Evolutionary conservation across 495 filamentous ascomycete species (phyloP).

Genomic region (Penicillium desertorum): DNA sequence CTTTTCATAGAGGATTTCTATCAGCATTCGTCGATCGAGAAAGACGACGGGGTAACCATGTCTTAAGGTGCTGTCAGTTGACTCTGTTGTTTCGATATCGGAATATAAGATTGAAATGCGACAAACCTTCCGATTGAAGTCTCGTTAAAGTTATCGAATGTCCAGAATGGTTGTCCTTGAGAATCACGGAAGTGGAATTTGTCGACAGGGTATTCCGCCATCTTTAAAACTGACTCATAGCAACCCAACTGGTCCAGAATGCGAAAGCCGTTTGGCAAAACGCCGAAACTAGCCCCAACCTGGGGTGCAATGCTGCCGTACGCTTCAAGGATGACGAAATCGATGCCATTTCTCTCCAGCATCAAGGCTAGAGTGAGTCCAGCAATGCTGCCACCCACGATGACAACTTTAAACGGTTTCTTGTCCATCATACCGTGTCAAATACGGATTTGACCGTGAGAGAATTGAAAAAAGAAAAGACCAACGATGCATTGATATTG

Average conservation of each 20-base stretch:
- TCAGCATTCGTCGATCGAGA: slow-evolving; percentile 35
- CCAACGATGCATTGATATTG: not conserved
- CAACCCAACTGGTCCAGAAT: slow-evolving; percentile 51
- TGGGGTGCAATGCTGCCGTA: slow-evolving; percentile 37
- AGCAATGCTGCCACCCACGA: slow-evolving; percentile 53
- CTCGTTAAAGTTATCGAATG: slow-evolving; percentile 10
- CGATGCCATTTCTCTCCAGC: slow-evolving; percentile 46
- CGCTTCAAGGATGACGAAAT: slow-evolving; percentile 52
- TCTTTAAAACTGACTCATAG: slow-evolving; percentile 26
- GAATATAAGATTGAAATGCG: not conserved
- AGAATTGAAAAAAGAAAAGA: not conserved
- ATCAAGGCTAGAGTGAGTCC: slow-evolving; percentile 50
- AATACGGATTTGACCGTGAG: not conserved
- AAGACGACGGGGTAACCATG: slow-evolving; percentile 25
- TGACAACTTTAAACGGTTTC: slow-evolving; percentile 43
- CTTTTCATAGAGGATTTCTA: slow-evolving; percentile 36
- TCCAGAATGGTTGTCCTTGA: slow-evolving; percentile 11
- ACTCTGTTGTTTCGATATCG: not conserved
- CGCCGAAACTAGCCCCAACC: slow-evolving; percentile 42
- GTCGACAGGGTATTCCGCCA: slow-evolving; percentile 21
- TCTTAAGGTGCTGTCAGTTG: slow-evolving; percentile 6
- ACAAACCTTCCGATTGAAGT: slow-evolving; percentile 10
- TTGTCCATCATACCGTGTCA: not conserved
- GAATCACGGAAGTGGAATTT: slow-evolving; percentile 20
- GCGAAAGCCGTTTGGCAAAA: slow-evolving; percentile 36